Conservation (phyloP, 2,329 filamentous ascomycete species). For the Hypoxylon sp. region DNA sequence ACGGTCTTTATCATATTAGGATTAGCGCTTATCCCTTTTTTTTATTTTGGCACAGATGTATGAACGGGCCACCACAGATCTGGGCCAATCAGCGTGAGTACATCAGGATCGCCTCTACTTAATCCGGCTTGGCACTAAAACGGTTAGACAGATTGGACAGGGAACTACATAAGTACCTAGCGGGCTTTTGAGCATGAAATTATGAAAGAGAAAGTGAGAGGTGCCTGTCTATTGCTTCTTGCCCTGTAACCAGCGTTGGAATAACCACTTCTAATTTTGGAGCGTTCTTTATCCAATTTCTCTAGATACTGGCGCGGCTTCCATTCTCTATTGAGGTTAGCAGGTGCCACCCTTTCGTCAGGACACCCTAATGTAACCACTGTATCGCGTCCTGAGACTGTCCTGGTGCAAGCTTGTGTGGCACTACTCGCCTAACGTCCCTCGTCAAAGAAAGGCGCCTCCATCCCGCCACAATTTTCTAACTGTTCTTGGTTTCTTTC, state of each 20-base stretch:
- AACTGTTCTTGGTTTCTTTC: constrained; percentile 11
- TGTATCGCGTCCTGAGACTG: constrained; percentile 29
- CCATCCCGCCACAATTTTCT: constrained; percentile 16
- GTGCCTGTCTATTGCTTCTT: constrained; percentile 1
- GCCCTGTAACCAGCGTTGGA: neutral
- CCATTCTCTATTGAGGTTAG: constrained; percentile 3
- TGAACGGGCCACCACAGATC: too few relatives aligned
- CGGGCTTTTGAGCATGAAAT: constrained; percentile 47
- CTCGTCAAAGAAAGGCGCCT: constrained; percentile 36
- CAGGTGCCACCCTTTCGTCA: constrained; percentile 11
- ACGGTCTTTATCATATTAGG: too few relatives aligned
- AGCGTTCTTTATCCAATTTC: constrained; percentile 13
- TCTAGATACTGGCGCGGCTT: neutral
- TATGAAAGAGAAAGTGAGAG: constrained; percentile 18
- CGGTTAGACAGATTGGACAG: constrained; percentile 17
- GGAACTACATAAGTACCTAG: neutral
- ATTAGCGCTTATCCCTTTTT: too few relatives aligned
- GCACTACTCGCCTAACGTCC: constrained; percentile 3
- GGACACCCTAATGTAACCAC: constrained; percentile 14
- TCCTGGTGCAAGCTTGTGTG: constrained; percentile 24
- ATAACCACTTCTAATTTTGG: constrained; percentile 26
- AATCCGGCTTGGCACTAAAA: constrained; percentile 43
- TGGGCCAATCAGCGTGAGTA: constrained; percentile 32
- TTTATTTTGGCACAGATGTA: too few relatives aligned
- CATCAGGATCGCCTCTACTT: constrained; percentile 32